Evolutionary conservation across 1,284 basidiomycete species (phyloP), one percentile per base, ranked within the genome.

Genomic region (Apiotrichum brassicae): DNA sequence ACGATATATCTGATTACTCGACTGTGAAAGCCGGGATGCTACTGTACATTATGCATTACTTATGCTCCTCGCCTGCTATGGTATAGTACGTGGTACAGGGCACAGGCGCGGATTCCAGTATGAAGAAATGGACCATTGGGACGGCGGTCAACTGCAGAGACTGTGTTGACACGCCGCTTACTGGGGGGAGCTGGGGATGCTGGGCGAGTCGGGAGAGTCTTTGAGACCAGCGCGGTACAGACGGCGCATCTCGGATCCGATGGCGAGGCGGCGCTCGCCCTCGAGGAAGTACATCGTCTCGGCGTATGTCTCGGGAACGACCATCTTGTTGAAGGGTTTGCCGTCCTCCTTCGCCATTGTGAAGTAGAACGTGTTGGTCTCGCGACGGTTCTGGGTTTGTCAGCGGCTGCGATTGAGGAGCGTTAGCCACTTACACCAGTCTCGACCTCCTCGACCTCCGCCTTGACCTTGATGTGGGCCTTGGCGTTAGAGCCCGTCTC

Each of bases 261-360:
- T 35, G 22, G 61, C 64, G 36, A 75, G 48, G 19, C 73, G 82
- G 9, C 87, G 77, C 51, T 79, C 80, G 1, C 84, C 86, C 68
- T 89, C 86, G 24, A 89, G 73, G 81, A 85, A 89, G 35, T 82
- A 71, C 86, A 90, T 89, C 3, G 84, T 81, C 68, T 88, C 87
- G 82, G 70, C 37, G 60, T 73, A 73, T 3, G 67, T 68, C 30
- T 58, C 51, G 3, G 86, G 86, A 1, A 87, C 80, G 20, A 88
- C 80, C 46, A 76, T 78, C 22, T 82, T 74, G 19, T 74, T 67
- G 0, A 78, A 65, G 9, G 76, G 73, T 37, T 70, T 45, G 8
- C 65, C 60, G 26, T 74, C 65, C 30, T 68, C 66, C 46, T 58
- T 62, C 16, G 64, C 66, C 63, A 72, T 68, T 23, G 71, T 72